A percentile compares a stretch with the other conserved stretches of the same genome.
phyloP scores from a whole-genome alignment of 148 eudicot genomes.

The Amaranthus hypochondriacus region DNA sequence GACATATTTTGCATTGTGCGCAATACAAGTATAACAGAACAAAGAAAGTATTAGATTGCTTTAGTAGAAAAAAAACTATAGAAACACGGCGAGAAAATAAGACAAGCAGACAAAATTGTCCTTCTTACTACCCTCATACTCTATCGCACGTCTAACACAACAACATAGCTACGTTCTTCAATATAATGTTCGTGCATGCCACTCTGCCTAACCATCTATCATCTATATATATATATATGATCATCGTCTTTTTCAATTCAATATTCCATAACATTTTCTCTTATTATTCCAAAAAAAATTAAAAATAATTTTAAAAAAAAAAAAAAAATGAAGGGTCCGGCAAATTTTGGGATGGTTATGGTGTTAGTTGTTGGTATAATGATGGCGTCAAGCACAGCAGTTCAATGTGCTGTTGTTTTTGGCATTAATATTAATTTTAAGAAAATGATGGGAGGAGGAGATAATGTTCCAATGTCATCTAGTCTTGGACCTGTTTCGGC shows the following conservation, averaged over 20 bases:
- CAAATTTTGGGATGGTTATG: background rate
- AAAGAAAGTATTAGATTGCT: too few relatives aligned
- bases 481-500: background rate
- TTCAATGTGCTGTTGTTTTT: background rate
- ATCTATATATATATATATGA: background rate
- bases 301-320: background rate
- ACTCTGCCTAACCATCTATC: background rate
- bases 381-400: background rate
- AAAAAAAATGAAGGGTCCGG: background rate
- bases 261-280: background rate
- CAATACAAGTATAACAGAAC: too few relatives aligned
- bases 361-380: constrained; percentile 11
- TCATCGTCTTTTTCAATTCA: background rate
- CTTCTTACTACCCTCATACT: background rate
- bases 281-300: background rate
- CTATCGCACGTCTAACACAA: constrained; percentile 1
- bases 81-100: background rate
- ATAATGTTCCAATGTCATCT: background rate
- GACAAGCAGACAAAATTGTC: background rate
- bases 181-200: constrained; percentile 1
- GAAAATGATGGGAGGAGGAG: too few relatives aligned
- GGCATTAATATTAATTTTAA: background rate
- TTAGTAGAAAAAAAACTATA: too few relatives aligned
- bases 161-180: background rate
- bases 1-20: too few relatives aligned